Conservation (phyloP, 345 rosid genomes). For the Gossypium ekmanianum region DNA sequence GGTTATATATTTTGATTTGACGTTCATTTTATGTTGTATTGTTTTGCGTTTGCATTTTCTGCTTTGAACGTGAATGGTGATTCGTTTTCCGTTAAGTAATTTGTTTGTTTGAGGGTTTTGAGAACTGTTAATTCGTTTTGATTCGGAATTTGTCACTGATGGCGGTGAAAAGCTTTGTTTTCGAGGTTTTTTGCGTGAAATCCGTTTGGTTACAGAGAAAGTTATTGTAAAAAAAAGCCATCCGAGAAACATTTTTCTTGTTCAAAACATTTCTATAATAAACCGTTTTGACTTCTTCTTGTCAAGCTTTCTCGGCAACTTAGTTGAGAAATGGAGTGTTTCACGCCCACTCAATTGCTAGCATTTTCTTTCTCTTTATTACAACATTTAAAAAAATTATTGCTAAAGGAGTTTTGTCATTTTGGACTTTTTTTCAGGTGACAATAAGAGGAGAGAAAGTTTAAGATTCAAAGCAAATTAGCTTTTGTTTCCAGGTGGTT, state of each 20-base stretch:
- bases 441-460: background rate
- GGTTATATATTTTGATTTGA: constrained; percentile 1
- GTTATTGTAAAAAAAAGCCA: constrained; percentile 14
- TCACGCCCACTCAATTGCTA: background rate
- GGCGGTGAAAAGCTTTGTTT: background rate
- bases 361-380: background rate
- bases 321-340: background rate
- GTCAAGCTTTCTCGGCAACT: constrained; percentile 20
- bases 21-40: background rate
- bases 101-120: constrained; percentile 3
- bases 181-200: background rate
- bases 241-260: background rate
- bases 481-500: background rate
- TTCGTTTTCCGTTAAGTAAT: background rate
- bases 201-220: constrained; percentile 22
- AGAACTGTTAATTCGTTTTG: background rate
- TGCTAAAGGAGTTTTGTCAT: background rate
- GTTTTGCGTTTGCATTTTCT: constrained; percentile 13
- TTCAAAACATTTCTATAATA: background rate
- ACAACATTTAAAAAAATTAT: background rate
- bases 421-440: background rate
- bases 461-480: background rate
- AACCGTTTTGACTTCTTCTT: background rate
- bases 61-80: constrained; percentile 16
- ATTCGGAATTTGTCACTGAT: background rate